Percentiles rank a stretch among this genome's conserved stretches.
Conservation (phyloP, 768 basidiomycete genomes). For the Sarcodon sp. region DNA sequence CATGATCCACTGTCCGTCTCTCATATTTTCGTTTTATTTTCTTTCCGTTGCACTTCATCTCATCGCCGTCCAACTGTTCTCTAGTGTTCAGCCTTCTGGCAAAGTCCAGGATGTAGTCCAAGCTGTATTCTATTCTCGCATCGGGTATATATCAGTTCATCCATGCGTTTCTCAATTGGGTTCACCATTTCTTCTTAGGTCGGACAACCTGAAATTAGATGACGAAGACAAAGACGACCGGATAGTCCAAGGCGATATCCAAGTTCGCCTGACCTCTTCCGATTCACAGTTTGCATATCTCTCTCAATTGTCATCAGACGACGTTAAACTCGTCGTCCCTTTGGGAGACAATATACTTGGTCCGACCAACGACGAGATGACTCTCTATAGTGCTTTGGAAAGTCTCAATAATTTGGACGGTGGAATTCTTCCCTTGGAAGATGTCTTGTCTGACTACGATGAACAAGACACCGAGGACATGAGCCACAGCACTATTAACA, state of each 20-base stretch:
- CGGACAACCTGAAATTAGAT: slow-evolving; percentile 4
- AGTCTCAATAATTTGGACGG: slow-evolving; percentile 12
- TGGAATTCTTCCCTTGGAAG: not conserved
- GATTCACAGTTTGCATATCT: slow-evolving; percentile 18
- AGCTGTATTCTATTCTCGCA: slow-evolving; percentile 20
- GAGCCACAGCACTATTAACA: too few species aligned
- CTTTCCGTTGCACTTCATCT: not conserved
- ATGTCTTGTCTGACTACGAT: not conserved
- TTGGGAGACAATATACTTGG: slow-evolving; percentile 9
- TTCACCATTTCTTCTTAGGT: not conserved
- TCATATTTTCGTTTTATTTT: not conserved
- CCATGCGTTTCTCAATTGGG: not conserved
- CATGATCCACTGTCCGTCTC: not conserved
- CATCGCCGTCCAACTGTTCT: slow-evolving; percentile 1
- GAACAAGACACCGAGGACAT: not conserved
- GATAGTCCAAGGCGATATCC: slow-evolving; percentile 12
- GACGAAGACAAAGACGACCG: slow-evolving; percentile 8
- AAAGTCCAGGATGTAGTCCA: slow-evolving; percentile 21
- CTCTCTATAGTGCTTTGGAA: slow-evolving; percentile 12
- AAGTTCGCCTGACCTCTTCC: slow-evolving; percentile 17
- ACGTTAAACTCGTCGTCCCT: slow-evolving; percentile 17
- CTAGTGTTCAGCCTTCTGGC: slow-evolving; percentile 10
- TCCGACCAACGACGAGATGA: slow-evolving; percentile 14
- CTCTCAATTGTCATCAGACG: slow-evolving; percentile 14
- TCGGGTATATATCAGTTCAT: slow-evolving; percentile 16